Evolutionary conservation across 768 basidiomycete species (phyloP).

Genomic region (Favolaschia claudopus): DNA sequence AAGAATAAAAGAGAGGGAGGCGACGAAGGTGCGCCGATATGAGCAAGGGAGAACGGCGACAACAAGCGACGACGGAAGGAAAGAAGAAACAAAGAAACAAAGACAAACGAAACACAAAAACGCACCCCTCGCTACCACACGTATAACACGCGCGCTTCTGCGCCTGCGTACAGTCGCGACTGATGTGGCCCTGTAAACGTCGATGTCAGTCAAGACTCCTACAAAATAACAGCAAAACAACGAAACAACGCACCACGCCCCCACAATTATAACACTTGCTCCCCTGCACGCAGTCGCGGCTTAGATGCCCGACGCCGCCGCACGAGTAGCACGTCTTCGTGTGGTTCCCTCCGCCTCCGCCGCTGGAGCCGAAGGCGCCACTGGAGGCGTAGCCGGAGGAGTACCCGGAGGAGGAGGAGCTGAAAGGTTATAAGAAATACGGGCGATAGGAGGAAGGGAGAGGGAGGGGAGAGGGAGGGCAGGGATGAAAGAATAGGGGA

Average conservation of each 20-base stretch:
- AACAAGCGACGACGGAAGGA: no score
- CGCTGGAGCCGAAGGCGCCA: conserved; percentile 40
- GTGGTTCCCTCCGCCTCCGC: conserved; percentile 34
- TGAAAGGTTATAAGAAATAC: no score
- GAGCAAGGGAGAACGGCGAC: no score
- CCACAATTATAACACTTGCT: conserved; percentile 89
- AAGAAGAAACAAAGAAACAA: no score
- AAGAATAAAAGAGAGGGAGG: no score
- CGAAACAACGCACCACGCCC: conserved; percentile 61
- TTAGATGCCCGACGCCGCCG: conserved; percentile 86
- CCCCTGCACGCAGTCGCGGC: conserved; percentile 86
- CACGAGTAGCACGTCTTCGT: conserved; percentile 68
- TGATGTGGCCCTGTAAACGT: conserved; percentile 76
- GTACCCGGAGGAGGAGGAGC: conserved; percentile 41
- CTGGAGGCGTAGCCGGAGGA: conserved; percentile 41
- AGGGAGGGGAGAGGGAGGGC: background rate
- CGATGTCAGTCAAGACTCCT: background rate
- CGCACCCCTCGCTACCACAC: conserved; percentile 80
- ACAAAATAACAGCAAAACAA: background rate
- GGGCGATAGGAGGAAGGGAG: background rate
- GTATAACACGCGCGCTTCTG: conserved; percentile 85
- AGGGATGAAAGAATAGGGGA: background rate
- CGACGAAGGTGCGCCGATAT: no score
- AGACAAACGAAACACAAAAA: conserved; percentile 18
- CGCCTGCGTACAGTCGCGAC: conserved; percentile 82